These are phyloP conservation scores for Kwoniella sp. DNA, from an alignment of 768 basidiomycete species.

Conservation along the genomic window DNA sequence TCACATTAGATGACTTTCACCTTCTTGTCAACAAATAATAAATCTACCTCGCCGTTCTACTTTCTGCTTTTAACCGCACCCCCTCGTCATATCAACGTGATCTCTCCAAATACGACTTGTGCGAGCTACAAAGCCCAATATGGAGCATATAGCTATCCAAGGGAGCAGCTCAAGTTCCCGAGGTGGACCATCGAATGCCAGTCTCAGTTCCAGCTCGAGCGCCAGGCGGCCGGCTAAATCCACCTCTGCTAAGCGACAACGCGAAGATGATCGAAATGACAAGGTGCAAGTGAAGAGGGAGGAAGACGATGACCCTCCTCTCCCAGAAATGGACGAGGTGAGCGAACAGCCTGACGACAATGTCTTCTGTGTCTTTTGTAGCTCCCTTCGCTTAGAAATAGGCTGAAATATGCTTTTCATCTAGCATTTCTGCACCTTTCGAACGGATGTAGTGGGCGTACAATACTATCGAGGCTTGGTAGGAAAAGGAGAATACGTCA, in stretches of 20 bases:
- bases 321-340: constrained; percentile 36
- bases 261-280: constrained; percentile 1
- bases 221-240: constrained; percentile 3
- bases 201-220: neutral
- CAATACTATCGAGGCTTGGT: constrained; percentile 84
- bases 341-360: neutral
- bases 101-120: too few relatives aligned
- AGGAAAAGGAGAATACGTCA: constrained; percentile 69
- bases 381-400: too few relatives aligned
- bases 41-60: too few relatives aligned
- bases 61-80: too few relatives aligned
- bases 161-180: neutral
- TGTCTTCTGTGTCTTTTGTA: neutral
- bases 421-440: constrained; percentile 65
- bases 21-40: constrained; percentile 16
- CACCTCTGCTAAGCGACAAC: constrained; percentile 9
- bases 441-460: constrained; percentile 73
- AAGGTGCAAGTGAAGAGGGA: constrained; percentile 15
- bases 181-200: constrained; percentile 2
- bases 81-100: too few relatives aligned
- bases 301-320: constrained; percentile 9
- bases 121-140: neutral
- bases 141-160: constrained; percentile 3
- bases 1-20: constrained; percentile 1
- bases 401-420: too few relatives aligned